Percentiles rank a stretch among this genome's conserved stretches.
Evolutionary conservation across 2,329 filamentous ascomycete genomes (phyloP).

Genomic region (Parastagonospora nodorum): DNA sequence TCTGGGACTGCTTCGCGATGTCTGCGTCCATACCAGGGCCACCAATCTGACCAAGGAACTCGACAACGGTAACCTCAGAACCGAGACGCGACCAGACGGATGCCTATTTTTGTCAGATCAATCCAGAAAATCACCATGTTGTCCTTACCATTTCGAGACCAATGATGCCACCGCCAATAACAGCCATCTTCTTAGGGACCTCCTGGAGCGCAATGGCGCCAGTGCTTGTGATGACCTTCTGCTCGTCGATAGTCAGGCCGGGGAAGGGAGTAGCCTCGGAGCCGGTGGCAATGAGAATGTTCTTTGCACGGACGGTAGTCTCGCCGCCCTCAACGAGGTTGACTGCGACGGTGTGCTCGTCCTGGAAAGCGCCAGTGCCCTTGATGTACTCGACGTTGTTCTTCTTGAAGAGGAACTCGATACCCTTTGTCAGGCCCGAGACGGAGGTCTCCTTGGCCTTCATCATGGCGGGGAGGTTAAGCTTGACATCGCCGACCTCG

Average conservation of each 20-base stretch:
- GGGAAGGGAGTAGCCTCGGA: conserved; percentile 96
- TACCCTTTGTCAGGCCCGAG: conserved; percentile 86
- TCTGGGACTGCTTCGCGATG: conserved; percentile 88
- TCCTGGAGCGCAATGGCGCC: conserved; percentile 87
- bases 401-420: conserved; percentile 99
- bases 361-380: conserved; percentile 83
- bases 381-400: conserved; percentile 98
- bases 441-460: conserved; percentile 97
- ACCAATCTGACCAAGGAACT: conserved; percentile 95
- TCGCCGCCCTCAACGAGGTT: conserved; percentile 90
- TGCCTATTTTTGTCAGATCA: conserved; percentile 51
- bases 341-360: conserved; percentile 90
- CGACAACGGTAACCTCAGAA: conserved; percentile 93
- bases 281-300: conserved; percentile 96
- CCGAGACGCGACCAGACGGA: conserved; percentile 97
- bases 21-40: conserved; percentile 97
- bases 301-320: conserved; percentile 85
- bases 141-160: conserved; percentile 86
- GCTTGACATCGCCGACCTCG: conserved; percentile 94
- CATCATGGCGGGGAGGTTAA: conserved; percentile 96
- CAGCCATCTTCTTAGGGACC: conserved; percentile 94
- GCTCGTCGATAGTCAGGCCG: conserved; percentile 93
- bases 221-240: conserved; percentile 95
- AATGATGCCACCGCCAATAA: conserved; percentile 98
- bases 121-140: not conserved